phyloP scores from a whole-genome alignment of 2,329 filamentous ascomycete species.

The Claviceps pusilla region DNA sequence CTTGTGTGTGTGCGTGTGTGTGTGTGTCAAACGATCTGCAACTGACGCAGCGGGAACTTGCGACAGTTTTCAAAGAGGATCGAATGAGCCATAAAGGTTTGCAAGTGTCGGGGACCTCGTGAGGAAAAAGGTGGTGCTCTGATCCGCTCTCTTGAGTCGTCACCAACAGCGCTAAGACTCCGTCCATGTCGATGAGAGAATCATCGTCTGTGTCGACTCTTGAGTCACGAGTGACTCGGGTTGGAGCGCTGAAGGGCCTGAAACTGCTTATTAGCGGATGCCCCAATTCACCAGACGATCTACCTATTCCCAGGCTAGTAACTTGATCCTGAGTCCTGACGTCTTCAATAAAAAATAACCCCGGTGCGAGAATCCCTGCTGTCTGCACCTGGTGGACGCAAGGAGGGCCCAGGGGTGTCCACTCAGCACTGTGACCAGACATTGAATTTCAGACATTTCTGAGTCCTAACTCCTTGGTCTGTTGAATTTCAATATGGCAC shows the following conservation, averaged over 20 bases:
- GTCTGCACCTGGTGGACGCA: not conserved
- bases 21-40: not conserved
- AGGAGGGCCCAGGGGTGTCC: not conserved
- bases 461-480: not conserved
- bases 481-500: slow-evolving; percentile 1
- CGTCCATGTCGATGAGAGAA: not conserved
- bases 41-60: not conserved
- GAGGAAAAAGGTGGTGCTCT: not conserved
- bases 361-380: not conserved
- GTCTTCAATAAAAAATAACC: not conserved
- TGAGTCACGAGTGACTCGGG: not conserved
- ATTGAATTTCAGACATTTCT: not conserved
- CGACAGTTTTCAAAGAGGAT: not conserved
- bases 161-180: not conserved
- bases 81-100: not conserved
- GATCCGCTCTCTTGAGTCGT: not conserved
- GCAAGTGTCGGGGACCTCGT: not conserved
- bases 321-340: not conserved
- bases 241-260: not conserved
- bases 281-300: not conserved
- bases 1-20: too few relatives aligned
- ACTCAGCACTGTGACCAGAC: not conserved
- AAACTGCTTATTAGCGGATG: not conserved
- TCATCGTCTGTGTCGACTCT: not conserved
- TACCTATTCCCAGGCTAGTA: not conserved